A percentile compares a stretch with the other conserved stretches of the same genome.
Conservation (phyloP, 2,329 filamentous ascomycete genomes). For the Cordyceps fumosorosea region DNA sequence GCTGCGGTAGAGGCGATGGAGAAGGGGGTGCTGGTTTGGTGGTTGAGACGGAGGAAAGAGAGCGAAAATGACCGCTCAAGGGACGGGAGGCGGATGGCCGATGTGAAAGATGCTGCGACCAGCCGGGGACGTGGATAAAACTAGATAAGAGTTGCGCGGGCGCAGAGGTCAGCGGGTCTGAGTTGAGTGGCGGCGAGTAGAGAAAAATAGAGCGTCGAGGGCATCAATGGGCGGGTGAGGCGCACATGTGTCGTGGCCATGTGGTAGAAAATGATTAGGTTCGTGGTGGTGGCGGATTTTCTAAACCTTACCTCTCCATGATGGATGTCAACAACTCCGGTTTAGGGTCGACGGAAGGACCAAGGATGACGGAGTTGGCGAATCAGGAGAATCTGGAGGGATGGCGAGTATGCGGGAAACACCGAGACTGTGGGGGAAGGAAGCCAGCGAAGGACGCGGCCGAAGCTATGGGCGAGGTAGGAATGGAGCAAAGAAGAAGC, state of each 20-base stretch:
- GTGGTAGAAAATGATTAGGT: neutral
- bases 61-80: slow-evolving; percentile 43
- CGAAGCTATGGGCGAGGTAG: neutral
- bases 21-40: slow-evolving; percentile 24
- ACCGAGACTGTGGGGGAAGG: neutral
- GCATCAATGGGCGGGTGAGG: neutral
- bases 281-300: neutral
- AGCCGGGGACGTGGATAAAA: slow-evolving; percentile 48
- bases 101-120: slow-evolving; percentile 39
- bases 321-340: slow-evolving; percentile 4
- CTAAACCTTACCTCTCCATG: slow-evolving; percentile 10
- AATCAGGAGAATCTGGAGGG: neutral
- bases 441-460: neutral
- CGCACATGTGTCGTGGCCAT: neutral
- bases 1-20: slow-evolving; percentile 26
- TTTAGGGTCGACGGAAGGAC: slow-evolving; percentile 12
- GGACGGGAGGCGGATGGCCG: slow-evolving; percentile 26
- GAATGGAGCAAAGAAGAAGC: neutral
- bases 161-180: slow-evolving; percentile 3
- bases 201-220: neutral
- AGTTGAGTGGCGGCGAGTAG: neutral
- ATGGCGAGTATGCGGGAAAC: neutral
- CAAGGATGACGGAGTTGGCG: neutral
- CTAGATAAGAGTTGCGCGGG: slow-evolving; percentile 24
- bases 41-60: slow-evolving; percentile 45